Conservation (phyloP, 2,329 filamentous ascomycete genomes). For the Monascus ruber region DNA sequence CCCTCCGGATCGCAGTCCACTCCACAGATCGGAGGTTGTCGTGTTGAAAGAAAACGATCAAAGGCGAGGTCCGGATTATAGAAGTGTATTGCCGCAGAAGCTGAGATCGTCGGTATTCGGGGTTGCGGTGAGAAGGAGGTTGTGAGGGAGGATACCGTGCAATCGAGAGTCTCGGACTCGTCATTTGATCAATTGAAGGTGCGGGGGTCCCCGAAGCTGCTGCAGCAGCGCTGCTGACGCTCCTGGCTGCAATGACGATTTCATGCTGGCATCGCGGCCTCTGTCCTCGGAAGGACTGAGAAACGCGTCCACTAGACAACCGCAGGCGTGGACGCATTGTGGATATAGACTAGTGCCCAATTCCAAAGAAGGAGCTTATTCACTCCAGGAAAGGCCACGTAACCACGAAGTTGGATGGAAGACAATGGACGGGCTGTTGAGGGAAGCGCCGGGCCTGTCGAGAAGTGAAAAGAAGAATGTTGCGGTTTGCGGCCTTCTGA, state of each 20-base stretch:
- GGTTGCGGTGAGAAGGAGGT: conserved; percentile 74
- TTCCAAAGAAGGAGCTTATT: too few species aligned
- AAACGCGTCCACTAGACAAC: conserved; percentile 25
- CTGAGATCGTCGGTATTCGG: conserved; percentile 83
- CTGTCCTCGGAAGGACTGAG: conserved; percentile 24
- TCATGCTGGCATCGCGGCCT: conserved; percentile 27
- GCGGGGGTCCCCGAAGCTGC: conserved; percentile 42
- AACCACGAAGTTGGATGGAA: too few species aligned
- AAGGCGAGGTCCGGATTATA: conserved; percentile 68
- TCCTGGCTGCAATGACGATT: conserved; percentile 26
- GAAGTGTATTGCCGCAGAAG: conserved; percentile 79
- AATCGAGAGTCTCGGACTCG: conserved; percentile 33
- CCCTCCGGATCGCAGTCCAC: conserved; percentile 61
- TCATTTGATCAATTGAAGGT: conserved; percentile 40
- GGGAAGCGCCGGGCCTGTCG: neutral
- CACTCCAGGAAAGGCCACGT: too few species aligned
- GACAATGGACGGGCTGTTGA: too few species aligned
- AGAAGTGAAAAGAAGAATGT: neutral
- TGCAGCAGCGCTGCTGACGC: conserved; percentile 36
- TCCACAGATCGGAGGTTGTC: conserved; percentile 65
- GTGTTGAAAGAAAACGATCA: conserved; percentile 79
- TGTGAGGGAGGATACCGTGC: conserved; percentile 53
- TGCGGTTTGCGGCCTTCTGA: conserved; percentile 1
- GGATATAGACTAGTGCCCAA: neutral
- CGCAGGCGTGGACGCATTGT: conserved; percentile 46